Percentiles rank a stretch among this genome's conserved stretches.
Conservation (phyloP, 192 early-diverging fungal genomes). For the Backusella luteola region DNA sequence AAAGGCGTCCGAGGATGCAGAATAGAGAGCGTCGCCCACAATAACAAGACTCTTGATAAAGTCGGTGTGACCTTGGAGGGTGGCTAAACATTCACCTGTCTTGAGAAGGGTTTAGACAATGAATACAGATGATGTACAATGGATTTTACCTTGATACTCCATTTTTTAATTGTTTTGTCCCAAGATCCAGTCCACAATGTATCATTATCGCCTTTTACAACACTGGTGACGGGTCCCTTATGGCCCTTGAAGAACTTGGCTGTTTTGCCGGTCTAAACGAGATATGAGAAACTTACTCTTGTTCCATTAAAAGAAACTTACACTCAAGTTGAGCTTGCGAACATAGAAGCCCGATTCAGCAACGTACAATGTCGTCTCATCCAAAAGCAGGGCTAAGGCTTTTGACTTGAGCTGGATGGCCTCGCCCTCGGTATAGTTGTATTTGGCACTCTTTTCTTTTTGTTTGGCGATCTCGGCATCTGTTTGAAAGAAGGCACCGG, state of each 20-base stretch:
- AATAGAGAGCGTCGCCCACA: conserved; percentile 48
- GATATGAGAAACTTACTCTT: not conserved
- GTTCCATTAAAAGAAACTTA: not conserved
- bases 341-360: conserved; percentile 75
- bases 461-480: conserved; percentile 64
- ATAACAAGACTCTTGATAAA: conserved; percentile 81
- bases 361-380: conserved; percentile 49
- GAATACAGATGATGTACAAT: too few species aligned
- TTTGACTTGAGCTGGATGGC: conserved; percentile 65
- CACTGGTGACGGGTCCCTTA: conserved; percentile 67
- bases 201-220: conserved; percentile 52
- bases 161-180: conserved; percentile 89
- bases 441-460: conserved; percentile 51
- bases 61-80: conserved; percentile 78
- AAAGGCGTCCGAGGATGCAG: conserved; percentile 81
- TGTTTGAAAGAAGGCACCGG: conserved; percentile 73
- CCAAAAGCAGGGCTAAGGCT: conserved; percentile 49
- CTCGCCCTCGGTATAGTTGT: conserved; percentile 55
- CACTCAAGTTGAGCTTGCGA: conserved; percentile 57
- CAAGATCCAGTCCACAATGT: conserved; percentile 88
- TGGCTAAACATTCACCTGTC: conserved; percentile 63
- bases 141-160: conserved; percentile 64
- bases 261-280: conserved; percentile 49
- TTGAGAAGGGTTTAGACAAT: not conserved
- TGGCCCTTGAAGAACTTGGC: conserved; percentile 61